phyloP scores from a whole-genome alignment of 441 rosid species.

The Sinapis alba region DNA sequence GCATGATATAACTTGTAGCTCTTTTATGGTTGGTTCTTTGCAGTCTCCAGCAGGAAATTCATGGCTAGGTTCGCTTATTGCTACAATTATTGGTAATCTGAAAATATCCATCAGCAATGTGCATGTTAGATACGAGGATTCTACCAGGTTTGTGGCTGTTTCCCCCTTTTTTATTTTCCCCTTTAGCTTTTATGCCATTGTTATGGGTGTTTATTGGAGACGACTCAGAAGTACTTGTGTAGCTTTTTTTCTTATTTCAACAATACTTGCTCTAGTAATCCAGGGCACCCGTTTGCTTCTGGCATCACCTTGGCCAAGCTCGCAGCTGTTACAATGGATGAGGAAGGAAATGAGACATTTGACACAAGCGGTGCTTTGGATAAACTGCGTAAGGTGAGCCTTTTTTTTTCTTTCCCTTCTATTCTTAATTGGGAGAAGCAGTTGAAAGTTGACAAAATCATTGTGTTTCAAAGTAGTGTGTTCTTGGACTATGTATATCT shows the following conservation, averaged over 20 bases:
- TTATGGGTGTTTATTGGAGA: conserved; percentile 15
- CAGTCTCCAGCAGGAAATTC: conserved; percentile 86
- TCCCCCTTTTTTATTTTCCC: conserved; percentile 16
- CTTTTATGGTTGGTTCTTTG: conserved; percentile 38
- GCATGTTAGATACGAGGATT: conserved; percentile 97
- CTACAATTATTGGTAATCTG: conserved; percentile 95
- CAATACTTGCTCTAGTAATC: conserved; percentile 60
- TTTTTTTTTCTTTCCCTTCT: conserved; percentile 35
- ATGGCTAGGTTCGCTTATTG: conserved; percentile 93
- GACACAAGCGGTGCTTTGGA: conserved; percentile 99
- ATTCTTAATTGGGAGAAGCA: conserved; percentile 10
- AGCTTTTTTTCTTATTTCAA: conserved; percentile 33
- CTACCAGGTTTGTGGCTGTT: conserved; percentile 65
- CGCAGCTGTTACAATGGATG: conserved; percentile 99
- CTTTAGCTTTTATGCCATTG: conserved; percentile 20
- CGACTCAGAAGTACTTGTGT: conserved; percentile 7
- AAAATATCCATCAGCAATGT: conserved; percentile 97
- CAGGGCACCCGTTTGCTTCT: conserved; percentile 85
- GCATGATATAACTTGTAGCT: conserved; percentile 33
- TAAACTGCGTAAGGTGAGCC: conserved; percentile 87
- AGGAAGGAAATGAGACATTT: conserved; percentile 95
- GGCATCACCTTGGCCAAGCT: conserved; percentile 96
- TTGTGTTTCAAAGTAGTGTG: conserved; percentile 7
- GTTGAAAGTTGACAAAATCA: conserved; percentile 9
- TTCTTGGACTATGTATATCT: conserved; percentile 1